Conservation (phyloP, 106 monocot genomes). For the Dendrobium nobile region DNA sequence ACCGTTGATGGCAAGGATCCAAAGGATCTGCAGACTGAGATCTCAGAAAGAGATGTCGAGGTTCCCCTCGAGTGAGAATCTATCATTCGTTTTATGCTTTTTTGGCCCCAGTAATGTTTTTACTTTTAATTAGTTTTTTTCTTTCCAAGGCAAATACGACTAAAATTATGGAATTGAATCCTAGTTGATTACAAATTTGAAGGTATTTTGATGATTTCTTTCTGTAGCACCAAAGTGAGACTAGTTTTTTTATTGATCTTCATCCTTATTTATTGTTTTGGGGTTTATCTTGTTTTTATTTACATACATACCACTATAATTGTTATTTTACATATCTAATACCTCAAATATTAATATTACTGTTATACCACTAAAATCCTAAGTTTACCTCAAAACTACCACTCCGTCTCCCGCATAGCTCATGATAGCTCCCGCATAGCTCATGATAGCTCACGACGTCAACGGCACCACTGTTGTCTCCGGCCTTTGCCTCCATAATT, state of each 20-base stretch:
- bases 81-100: background rate
- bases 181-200: background rate
- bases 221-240: background rate
- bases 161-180: no score
- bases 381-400: no score
- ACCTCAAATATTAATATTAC: no score
- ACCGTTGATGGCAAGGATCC: slow-evolving; percentile 67
- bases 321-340: no score
- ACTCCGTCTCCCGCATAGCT: no score
- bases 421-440: no score
- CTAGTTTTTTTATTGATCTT: background rate
- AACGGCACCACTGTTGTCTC: no score
- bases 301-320: no score
- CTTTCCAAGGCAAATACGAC: background rate
- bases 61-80: slow-evolving; percentile 19
- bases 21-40: slow-evolving; percentile 55
- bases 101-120: background rate
- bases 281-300: no score
- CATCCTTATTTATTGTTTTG: background rate
- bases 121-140: background rate
- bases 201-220: background rate
- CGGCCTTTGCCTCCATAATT: no score
- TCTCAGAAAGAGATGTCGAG: slow-evolving; percentile 35
- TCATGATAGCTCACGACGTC: no score
- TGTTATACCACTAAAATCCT: no score